phyloP scores from a whole-genome alignment of 1,284 basidiomycete genomes.

The Leccinum pallidistipes region DNA sequence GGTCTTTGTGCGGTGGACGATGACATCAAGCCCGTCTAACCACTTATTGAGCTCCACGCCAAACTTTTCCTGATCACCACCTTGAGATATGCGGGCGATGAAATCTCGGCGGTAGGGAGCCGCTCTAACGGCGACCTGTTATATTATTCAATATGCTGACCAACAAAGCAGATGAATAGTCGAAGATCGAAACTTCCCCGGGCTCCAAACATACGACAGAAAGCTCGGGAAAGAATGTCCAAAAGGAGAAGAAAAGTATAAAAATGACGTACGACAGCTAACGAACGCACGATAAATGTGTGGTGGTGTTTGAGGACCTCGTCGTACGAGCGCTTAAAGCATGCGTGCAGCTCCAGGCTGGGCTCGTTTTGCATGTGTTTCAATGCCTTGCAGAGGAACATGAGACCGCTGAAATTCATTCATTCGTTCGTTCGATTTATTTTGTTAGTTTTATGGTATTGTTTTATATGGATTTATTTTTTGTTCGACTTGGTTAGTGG shows the following conservation, averaged over 20 bases:
- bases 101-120: constrained; percentile 89
- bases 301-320: constrained; percentile 82
- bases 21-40: constrained; percentile 74
- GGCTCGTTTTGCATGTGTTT: constrained; percentile 73
- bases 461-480: neutral
- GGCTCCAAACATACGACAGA: constrained; percentile 2
- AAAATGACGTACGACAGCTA: constrained; percentile 73
- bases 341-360: constrained; percentile 71
- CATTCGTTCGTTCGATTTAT: neutral
- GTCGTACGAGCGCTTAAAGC: constrained; percentile 90
- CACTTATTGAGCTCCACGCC: constrained; percentile 75
- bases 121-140: constrained; percentile 89
- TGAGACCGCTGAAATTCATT: constrained; percentile 24
- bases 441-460: neutral
- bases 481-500: constrained; percentile 5
- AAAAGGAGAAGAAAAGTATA: neutral
- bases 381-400: constrained; percentile 54
- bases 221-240: neutral
- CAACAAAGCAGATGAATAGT: neutral
- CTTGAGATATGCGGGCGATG: constrained; percentile 82
- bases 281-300: constrained; percentile 78
- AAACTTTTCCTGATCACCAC: constrained; percentile 76
- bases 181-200: neutral
- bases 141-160: neutral
- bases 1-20: constrained; percentile 64